These are phyloP conservation scores for Ophiostoma ulmi DNA, from an alignment of 2,329 filamentous ascomycete genomes.

Conservation along the genomic window DNA sequence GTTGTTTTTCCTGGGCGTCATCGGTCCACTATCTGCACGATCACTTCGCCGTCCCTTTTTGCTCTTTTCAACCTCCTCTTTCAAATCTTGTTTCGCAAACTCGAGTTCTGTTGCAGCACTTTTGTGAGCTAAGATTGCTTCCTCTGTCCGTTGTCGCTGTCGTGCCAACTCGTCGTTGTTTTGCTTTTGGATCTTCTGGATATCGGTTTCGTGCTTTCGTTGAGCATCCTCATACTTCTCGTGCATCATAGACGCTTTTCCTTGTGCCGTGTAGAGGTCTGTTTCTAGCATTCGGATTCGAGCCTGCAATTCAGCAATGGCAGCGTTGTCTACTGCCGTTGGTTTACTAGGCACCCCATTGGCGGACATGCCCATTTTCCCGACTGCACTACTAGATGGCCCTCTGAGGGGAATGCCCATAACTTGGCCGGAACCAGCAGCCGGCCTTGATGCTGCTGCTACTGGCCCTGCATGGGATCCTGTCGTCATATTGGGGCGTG, in stretches of 20 bases:
- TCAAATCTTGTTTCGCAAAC: slow-evolving; percentile 67
- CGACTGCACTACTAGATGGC: not conserved
- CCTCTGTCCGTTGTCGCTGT: slow-evolving; percentile 60
- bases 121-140: slow-evolving; percentile 59
- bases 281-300: slow-evolving; percentile 50
- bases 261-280: slow-evolving; percentile 58
- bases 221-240: slow-evolving; percentile 59
- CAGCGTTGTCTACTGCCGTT: not conserved
- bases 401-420: not conserved
- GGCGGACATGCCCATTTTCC: not conserved
- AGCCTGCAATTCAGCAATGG: slow-evolving; percentile 45
- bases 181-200: slow-evolving; percentile 56
- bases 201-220: slow-evolving; percentile 58
- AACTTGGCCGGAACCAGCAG: not conserved
- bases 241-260: slow-evolving; percentile 71
- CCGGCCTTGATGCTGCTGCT: not conserved
- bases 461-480: not conserved
- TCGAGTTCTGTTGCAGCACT: slow-evolving; percentile 63
- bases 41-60: slow-evolving; percentile 34
- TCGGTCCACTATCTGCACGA: slow-evolving; percentile 34
- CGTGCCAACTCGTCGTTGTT: slow-evolving; percentile 60
- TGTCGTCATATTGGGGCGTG: not conserved
- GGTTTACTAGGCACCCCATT: not conserved
- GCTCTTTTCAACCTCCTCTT: slow-evolving; percentile 51
- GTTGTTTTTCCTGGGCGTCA: slow-evolving; percentile 52